A percentile compares a stretch with the other conserved stretches of the same genome.
phyloP scores from a whole-genome alignment of 73 alveolate genomes.

The Paramecium biaurelia region DNA sequence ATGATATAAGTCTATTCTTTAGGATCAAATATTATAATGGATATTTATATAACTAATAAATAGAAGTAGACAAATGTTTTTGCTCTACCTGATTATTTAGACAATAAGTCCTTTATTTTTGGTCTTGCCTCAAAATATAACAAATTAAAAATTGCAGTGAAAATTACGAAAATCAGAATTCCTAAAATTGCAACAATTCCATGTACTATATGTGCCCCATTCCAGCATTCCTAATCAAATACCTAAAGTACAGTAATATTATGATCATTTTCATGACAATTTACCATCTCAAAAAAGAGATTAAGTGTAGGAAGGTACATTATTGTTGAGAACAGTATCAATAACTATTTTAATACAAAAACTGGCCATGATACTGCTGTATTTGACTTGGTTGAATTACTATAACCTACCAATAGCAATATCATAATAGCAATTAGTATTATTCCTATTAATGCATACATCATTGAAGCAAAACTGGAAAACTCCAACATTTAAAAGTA shows the following conservation, averaged over 20 bases:
- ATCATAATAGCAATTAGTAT: neutral
- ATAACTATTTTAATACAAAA: neutral
- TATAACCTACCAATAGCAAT: neutral
- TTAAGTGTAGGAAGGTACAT: slow-evolving; percentile 10
- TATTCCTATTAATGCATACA: slow-evolving; percentile 19
- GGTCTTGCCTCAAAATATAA: slow-evolving; percentile 34
- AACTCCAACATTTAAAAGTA: neutral
- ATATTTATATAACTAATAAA: neutral
- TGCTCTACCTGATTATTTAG: slow-evolving; percentile 51
- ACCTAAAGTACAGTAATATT: neutral
- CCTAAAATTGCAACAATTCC: slow-evolving; percentile 39
- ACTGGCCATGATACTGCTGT: slow-evolving; percentile 21
- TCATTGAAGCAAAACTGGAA: neutral
- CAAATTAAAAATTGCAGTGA: neutral
- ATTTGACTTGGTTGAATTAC: neutral
- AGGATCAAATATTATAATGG: neutral
- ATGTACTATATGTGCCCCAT: neutral
- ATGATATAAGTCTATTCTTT: neutral
- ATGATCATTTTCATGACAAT: neutral
- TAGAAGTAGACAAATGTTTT: neutral
- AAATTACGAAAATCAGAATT: neutral
- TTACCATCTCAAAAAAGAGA: neutral
- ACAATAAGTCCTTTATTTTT: neutral
- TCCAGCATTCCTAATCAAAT: slow-evolving; percentile 42
- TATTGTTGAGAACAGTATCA: neutral